These are phyloP conservation scores for Trichomonas tenax DNA, from an alignment of 208 protist species.

Conservation along the genomic window DNA sequence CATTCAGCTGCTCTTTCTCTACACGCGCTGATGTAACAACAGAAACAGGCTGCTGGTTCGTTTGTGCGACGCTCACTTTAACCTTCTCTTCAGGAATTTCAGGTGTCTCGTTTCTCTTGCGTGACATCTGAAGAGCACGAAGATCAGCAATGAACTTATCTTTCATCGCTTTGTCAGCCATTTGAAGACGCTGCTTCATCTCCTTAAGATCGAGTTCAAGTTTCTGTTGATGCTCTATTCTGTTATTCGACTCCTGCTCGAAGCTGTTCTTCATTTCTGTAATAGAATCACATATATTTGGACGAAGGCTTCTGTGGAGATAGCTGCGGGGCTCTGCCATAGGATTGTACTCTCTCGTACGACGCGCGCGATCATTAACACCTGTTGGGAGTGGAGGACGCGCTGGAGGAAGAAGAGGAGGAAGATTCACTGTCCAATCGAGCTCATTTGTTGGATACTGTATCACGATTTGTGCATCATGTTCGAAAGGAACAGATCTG, in stretches of 20 bases:
- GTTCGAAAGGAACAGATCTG: not conserved
- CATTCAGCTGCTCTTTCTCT: not conserved
- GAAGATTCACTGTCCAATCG: not conserved
- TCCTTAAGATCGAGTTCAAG: not conserved
- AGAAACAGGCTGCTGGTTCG: not conserved
- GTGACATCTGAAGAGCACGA: not conserved
- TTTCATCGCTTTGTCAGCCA: too few relatives aligned
- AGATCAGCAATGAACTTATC: not conserved
- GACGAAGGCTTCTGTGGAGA: not conserved
- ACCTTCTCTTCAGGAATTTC: not conserved
- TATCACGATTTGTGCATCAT: not conserved
- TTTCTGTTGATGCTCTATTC: not conserved
- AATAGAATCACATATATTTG: not conserved
- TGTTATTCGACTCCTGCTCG: not conserved
- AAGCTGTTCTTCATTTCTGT: not conserved
- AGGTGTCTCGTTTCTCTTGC: not conserved
- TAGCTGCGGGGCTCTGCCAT: not conserved
- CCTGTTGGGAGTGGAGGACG: not conserved
- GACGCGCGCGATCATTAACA: not conserved
- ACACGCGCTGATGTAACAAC: not conserved
- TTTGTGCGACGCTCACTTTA: not conserved
- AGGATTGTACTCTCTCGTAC: not conserved
- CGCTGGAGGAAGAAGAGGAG: not conserved
- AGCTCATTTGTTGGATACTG: not conserved
- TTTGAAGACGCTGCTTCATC: not conserved